These are phyloP conservation scores for Arthrinium phaeospermum DNA, from an alignment of 2,329 filamentous ascomycete genomes.

Conservation along the genomic window DNA sequence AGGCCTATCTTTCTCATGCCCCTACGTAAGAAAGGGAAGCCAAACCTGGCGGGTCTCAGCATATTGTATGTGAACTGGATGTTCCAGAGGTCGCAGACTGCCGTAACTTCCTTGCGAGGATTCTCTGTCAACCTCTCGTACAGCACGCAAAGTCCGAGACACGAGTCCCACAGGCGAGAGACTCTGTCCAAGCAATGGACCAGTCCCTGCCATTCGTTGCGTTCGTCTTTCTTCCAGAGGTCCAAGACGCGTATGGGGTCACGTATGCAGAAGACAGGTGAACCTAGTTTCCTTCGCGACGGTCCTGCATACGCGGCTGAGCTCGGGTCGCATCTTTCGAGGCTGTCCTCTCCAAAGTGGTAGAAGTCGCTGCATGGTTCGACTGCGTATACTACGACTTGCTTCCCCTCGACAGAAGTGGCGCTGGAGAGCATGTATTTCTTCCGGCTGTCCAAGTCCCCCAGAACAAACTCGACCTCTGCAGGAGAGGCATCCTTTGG, in stretches of 20 bases:
- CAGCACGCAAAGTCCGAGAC: background rate
- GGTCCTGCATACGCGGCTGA: background rate
- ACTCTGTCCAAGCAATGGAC: background rate
- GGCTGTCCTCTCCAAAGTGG: background rate
- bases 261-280: background rate
- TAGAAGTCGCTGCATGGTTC: too few species aligned
- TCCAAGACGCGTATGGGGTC: background rate
- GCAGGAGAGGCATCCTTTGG: too few species aligned
- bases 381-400: too few species aligned
- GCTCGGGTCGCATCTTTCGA: background rate
- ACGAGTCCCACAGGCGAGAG: background rate
- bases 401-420: too few species aligned
- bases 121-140: background rate
- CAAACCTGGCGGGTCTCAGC: background rate
- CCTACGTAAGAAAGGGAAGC: background rate
- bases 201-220: background rate
- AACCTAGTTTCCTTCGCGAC: too few species aligned
- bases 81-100: background rate
- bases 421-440: too few species aligned
- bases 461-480: too few species aligned
- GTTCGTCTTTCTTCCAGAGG: background rate
- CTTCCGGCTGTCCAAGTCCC: too few species aligned
- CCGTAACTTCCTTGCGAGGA: accelerated
- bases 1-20: background rate
- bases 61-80: background rate